Evolutionary conservation across 1,139 yeast species (phyloP), one percentile per base, ranked within the genome.

Genomic region (Hansenula sp.): DNA sequence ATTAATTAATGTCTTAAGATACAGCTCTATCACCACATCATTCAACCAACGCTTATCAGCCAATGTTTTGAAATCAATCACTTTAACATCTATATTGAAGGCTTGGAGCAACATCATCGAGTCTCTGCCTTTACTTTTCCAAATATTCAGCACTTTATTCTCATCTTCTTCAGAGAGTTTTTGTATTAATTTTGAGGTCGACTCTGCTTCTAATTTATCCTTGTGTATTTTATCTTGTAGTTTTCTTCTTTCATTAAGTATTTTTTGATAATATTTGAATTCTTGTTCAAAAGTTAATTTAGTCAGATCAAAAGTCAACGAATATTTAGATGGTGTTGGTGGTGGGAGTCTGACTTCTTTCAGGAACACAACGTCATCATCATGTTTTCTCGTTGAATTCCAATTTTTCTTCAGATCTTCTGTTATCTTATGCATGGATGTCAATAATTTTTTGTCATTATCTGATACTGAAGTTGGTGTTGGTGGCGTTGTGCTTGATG

Each of bases 11-110:
- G 83, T 59, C 46, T 76, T 75, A 55, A 89, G 66, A 58, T 84
- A 90, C 54, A 80, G 83, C 59, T 92, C 98, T 43, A 92, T 89
- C 4, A 92, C 73, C 40, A 83, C 87, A 61, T 94, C 98, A 58
- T 92, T 92, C 32, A 92, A 72, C 99, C 99, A 92, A 36, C 71
- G 66, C 2, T 83, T 72, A 42, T 82, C 87, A 9, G 73, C 65
- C 29, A 92, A 66, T 0, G 97, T 89, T 39, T 72, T 69, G 40
- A 92, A 60, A 59, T 92, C 98, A 35, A 76, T 64, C 0, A 75
- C 74, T 6, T 69, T 66, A 9, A 92, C 74, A 42, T 84, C 94
- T 27, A 92, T 65, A 49, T 67, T 70, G 34, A 66, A 73, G 13
- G 67, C 65, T 10, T 68, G 71, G 8, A 71, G 54, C 7, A 72